These are phyloP conservation scores for Eragrostis curvula DNA, from an alignment of 176 grass and related monocot species.

Conservation along the genomic window DNA sequence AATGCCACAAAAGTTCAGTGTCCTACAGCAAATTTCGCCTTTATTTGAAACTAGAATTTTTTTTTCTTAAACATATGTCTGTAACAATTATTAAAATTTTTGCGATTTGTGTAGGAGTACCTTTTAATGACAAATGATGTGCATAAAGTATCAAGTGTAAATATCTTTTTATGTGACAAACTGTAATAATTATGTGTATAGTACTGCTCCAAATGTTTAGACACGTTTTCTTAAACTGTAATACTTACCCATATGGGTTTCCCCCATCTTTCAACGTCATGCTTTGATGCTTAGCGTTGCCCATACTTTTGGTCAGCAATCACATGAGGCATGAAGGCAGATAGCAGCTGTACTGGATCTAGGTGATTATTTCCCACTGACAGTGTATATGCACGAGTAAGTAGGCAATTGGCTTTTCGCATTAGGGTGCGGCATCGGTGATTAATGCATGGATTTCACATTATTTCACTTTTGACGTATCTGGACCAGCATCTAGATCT, in stretches of 20 bases:
- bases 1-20: too few relatives aligned
- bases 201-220: not conserved
- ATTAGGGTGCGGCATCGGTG: not conserved
- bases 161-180: too few relatives aligned
- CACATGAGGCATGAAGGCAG: slow-evolving; percentile 10
- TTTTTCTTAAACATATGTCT: too few relatives aligned
- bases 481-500: slow-evolving; percentile 11
- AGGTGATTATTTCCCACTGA: slow-evolving; percentile 18
- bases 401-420: not conserved
- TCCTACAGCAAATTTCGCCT: too few relatives aligned
- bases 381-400: not conserved
- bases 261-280: not conserved
- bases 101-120: too few relatives aligned
- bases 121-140: too few relatives aligned
- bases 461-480: not conserved
- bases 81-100: too few relatives aligned
- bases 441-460: slow-evolving; percentile 23
- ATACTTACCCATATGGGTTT: not conserved
- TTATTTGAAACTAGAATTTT: too few relatives aligned
- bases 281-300: not conserved
- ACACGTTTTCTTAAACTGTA: not conserved
- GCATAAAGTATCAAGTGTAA: too few relatives aligned
- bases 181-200: not conserved
- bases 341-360: slow-evolving; percentile 13
- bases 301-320: slow-evolving; percentile 14